Base-by-base conservation (phyloP, 2,329 filamentous ascomycete species). In the Dothistroma pini region DNA sequence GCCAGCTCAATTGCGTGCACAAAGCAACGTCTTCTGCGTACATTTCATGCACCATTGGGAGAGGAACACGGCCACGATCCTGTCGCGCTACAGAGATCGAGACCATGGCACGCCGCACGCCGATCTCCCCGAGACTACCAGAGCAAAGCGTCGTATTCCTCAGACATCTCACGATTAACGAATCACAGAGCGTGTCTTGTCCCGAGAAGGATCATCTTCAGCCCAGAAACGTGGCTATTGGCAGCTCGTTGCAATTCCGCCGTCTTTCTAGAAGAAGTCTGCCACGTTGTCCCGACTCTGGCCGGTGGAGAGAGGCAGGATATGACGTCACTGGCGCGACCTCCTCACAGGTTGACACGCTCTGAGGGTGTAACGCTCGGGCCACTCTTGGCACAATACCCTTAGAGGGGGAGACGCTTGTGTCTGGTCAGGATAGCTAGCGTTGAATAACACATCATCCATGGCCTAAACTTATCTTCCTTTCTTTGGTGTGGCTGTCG, bases 221-320 rank as follows among this genome's bases (percentile, higher is more conserved):
- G 55, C 44, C 55, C 44, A 50, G 47, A 12, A 48, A 50, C 55
- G 47, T 57, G 55, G 55, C 55, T 32, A 50, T 51, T 51, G 55
- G 55, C 2, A n/a, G 25, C 50, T n/a, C 54, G 54, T 57, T 57
- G 44, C 29, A 44, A 4, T 21, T 50, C 41, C 14, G n/a, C 32
- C 12, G 34, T 35, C 14, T 44, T 49, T 57, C 55, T 51, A 57
- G 55, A 51, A 50, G 55, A 22, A 50, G n/a, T 57, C 29, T 57
- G 54, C 47, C 55, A 22, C 14, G 22, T 21, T 22, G 52, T 38
- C n/a, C 52, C 52, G 38, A 25, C 52, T 35, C 31, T 38, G 22
- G 49, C 49, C 49, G 49, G 25, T n/a, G n/a, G n/a, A n/a, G n/a
- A n/a, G n/a, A n/a, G n/a, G n/a, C n/a, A n/a, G n/a, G n/a, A n/a